phyloP scores from a whole-genome alignment of 257 asterid genomes.

The Solanum neorickii region DNA sequence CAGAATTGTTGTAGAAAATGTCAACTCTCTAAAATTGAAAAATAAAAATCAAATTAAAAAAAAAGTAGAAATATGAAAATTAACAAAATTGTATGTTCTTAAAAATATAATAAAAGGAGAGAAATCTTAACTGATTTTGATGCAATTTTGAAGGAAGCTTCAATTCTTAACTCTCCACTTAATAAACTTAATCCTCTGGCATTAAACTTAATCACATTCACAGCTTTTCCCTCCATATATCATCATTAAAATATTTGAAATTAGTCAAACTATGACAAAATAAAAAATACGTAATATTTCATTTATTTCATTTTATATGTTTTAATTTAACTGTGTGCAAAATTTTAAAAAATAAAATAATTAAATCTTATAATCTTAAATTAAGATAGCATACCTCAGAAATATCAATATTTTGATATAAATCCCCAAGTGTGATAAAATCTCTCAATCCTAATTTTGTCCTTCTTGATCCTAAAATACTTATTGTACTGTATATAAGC shows the following conservation, averaged over 20 bases:
- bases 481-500: constrained; percentile 75
- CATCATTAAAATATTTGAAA: constrained; percentile 18
- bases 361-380: neutral
- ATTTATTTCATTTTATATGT: neutral
- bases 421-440: constrained; percentile 65
- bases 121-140: constrained; percentile 55
- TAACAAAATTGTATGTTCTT: neutral
- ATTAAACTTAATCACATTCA: constrained; percentile 67
- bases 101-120: neutral
- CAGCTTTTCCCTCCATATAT: constrained; percentile 83
- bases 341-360: neutral
- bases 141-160: constrained; percentile 62
- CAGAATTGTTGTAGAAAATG: constrained; percentile 46
- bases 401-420: constrained; percentile 47
- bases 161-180: constrained; percentile 62
- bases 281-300: neutral
- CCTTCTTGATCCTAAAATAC: constrained; percentile 74
- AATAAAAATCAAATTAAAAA: neutral
- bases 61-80: neutral
- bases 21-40: constrained; percentile 56
- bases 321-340: neutral
- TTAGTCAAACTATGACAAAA: constrained; percentile 1
- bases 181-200: constrained; percentile 70
- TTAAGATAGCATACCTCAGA: constrained; percentile 37
- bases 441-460: constrained; percentile 88